Conservation (phyloP, 257 asterid species). For the Echites panduratus region DNA sequence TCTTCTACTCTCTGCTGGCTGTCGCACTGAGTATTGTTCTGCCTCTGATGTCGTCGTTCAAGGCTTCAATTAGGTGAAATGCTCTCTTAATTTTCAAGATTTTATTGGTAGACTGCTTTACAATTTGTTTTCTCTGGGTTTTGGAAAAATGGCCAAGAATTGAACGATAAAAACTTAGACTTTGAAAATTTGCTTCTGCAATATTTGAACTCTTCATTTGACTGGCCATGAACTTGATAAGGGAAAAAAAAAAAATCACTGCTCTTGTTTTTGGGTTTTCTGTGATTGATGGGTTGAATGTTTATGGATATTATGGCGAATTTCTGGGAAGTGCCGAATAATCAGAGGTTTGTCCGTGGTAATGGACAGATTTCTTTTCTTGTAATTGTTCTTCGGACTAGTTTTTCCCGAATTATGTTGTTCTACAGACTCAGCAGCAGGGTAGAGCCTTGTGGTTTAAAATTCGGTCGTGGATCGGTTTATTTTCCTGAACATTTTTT, state of each 20-base stretch:
- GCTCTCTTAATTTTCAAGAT: not conserved
- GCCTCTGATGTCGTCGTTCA: conserved; percentile 7
- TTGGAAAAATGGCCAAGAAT: not conserved
- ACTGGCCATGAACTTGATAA: not conserved
- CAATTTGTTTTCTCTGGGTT: conserved; percentile 1
- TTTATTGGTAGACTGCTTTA: not conserved
- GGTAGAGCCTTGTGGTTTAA: not conserved
- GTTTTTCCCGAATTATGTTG: not conserved
- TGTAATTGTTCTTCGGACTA: not conserved
- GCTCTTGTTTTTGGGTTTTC: not conserved
- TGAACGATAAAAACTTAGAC: not conserved
- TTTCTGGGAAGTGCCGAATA: not conserved
- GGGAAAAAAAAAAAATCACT: not conserved
- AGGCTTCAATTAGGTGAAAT: not conserved
- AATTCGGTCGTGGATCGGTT: not conserved
- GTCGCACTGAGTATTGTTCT: not conserved
- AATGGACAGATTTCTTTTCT: not conserved
- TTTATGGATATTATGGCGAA: no score
- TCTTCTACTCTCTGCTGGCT: not conserved
- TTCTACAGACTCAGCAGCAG: not conserved
- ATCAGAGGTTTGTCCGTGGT: not conserved
- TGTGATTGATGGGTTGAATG: not conserved
- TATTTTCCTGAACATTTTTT: not conserved
- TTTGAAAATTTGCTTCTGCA: not conserved
- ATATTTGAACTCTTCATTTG: not conserved